These are phyloP conservation scores for Exophiala spinifera DNA, from an alignment of 2,329 filamentous ascomycete genomes.

Conservation along the genomic window DNA sequence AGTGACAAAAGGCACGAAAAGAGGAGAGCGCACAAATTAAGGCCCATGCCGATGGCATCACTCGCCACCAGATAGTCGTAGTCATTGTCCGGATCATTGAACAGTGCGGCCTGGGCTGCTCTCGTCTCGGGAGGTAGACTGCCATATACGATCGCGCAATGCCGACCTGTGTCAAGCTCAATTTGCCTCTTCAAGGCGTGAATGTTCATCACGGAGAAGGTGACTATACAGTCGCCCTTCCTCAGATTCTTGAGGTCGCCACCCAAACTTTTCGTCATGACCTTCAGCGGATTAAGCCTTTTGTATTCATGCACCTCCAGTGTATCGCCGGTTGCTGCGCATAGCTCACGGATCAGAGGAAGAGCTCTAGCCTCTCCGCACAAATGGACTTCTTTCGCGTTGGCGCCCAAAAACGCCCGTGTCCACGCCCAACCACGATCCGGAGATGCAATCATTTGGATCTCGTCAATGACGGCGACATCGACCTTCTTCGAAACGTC, in stretches of 20 bases:
- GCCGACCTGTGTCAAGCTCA: slow-evolving; percentile 69
- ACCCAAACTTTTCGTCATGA: slow-evolving; percentile 61
- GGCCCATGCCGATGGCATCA: slow-evolving; percentile 94
- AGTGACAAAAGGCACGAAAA: not conserved
- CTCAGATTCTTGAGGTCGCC: slow-evolving; percentile 64
- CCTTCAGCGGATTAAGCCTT: slow-evolving; percentile 72
- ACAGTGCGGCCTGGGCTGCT: slow-evolving; percentile 83
- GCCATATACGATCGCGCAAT: slow-evolving; percentile 91
- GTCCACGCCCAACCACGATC: slow-evolving; percentile 94
- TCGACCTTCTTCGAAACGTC: slow-evolving; percentile 61
- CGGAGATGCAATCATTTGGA: slow-evolving; percentile 85
- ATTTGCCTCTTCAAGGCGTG: slow-evolving; percentile 77
- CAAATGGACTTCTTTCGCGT: slow-evolving; percentile 84
- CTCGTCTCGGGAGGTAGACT: slow-evolving; percentile 87
- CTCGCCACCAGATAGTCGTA: slow-evolving; percentile 94
- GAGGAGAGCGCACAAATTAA: slow-evolving; percentile 67
- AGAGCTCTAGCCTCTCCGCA: slow-evolving; percentile 87
- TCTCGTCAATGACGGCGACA: slow-evolving; percentile 95
- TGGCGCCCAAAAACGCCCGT: slow-evolving; percentile 78
- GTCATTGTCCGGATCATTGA: slow-evolving; percentile 93
- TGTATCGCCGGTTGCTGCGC: slow-evolving; percentile 75
- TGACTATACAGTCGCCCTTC: slow-evolving; percentile 88
- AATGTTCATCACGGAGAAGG: slow-evolving; percentile 78
- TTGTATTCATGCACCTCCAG: slow-evolving; percentile 79
- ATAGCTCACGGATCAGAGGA: slow-evolving; percentile 72